Conservation (phyloP, 163 green algal species). For the Prototheca cutis region DNA sequence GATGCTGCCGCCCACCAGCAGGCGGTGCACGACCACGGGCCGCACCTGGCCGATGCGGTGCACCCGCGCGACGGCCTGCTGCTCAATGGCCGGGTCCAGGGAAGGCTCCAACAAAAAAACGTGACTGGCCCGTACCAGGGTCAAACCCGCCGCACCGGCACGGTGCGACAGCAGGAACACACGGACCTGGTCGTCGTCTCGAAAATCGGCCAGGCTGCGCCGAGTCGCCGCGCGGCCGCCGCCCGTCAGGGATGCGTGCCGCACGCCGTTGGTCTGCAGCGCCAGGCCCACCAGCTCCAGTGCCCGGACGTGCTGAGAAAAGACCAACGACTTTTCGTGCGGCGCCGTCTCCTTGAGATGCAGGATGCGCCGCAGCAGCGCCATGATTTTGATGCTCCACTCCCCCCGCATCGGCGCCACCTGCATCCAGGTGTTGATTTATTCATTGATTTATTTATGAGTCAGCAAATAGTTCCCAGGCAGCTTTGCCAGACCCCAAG, state of each 20-base stretch:
- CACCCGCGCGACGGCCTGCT: constrained; percentile 73
- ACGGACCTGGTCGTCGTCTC: constrained; percentile 14
- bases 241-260: constrained; percentile 15
- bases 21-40: constrained; percentile 45
- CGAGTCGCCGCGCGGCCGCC: background rate
- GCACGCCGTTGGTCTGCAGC: constrained; percentile 25
- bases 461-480: no score
- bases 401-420: constrained; percentile 19
- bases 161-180: constrained; percentile 28
- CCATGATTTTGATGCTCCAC: constrained; percentile 63
- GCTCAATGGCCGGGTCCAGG: constrained; percentile 63
- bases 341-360: constrained; percentile 33
- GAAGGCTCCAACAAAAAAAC: constrained; percentile 74
- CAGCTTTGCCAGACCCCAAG: no score
- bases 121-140: constrained; percentile 41
- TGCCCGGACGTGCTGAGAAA: constrained; percentile 8
- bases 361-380: constrained; percentile 57
- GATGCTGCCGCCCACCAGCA: constrained; percentile 46
- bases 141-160: constrained; percentile 21
- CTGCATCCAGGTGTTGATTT: no score
- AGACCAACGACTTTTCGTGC: constrained; percentile 44
- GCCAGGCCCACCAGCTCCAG: constrained; percentile 20
- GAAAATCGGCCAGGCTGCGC: constrained; percentile 10
- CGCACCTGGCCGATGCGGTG: constrained; percentile 71
- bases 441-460: no score